phyloP scores from a whole-genome alignment of 2,329 filamentous ascomycete genomes.

The Phaeosphaeria sp. region DNA sequence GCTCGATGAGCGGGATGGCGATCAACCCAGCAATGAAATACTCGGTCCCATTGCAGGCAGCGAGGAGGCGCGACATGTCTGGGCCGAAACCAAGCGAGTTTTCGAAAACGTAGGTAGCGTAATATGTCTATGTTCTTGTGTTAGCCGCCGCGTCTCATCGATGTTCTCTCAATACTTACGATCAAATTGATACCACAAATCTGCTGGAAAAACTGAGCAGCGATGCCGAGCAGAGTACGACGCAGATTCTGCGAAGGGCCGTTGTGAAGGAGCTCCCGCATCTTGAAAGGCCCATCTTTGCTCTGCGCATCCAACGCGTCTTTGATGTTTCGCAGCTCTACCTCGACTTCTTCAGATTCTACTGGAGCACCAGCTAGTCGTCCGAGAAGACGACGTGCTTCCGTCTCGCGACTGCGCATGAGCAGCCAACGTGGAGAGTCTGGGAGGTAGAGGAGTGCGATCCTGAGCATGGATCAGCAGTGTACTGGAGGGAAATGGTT shows the following conservation, averaged over 20 bases:
- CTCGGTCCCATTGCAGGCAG: conserved; percentile 52
- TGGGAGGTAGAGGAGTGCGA: conserved; percentile 25
- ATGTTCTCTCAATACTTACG: background rate
- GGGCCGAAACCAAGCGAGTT: conserved; percentile 53
- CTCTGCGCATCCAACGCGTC: conserved; percentile 50
- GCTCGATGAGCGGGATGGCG: conserved; percentile 49
- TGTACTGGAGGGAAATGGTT: accelerated
- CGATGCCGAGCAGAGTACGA: conserved; percentile 51
- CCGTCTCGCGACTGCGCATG: conserved; percentile 54
- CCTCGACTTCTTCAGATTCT: conserved; percentile 37
- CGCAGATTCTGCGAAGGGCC: conserved; percentile 53
- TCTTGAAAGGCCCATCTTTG: conserved; percentile 37
- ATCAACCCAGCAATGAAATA: conserved; percentile 50
- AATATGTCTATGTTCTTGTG: conserved; percentile 7
- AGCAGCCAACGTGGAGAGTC: conserved; percentile 56
- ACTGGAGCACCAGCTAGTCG: conserved; percentile 10
- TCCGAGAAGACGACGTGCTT: conserved; percentile 23
- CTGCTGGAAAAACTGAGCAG: conserved; percentile 57
- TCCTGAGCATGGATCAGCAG: conserved; percentile 2
- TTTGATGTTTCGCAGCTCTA: conserved; percentile 45
- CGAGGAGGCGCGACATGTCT: conserved; percentile 44
- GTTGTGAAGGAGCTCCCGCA: conserved; percentile 50
- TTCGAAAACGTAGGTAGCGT: conserved; percentile 54
- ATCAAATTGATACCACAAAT: conserved; percentile 39
- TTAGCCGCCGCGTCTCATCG: background rate